Evolutionary conservation across 2,329 filamentous ascomycete genomes (phyloP).

Genomic region (Penicillium sp.): DNA sequence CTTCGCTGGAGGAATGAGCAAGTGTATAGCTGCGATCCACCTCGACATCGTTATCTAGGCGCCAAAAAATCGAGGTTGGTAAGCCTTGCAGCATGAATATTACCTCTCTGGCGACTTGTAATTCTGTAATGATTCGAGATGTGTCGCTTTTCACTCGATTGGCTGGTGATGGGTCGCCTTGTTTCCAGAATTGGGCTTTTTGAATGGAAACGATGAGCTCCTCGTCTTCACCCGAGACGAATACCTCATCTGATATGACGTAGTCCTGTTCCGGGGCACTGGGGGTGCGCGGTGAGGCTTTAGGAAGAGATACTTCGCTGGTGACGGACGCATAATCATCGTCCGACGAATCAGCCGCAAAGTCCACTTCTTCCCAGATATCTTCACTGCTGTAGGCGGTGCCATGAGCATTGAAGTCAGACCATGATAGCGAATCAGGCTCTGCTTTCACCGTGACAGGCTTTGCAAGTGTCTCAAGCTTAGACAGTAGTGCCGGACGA

Average conservation of each 20-base stretch:
- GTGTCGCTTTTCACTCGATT: slow-evolving; percentile 17
- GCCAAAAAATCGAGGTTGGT: slow-evolving; percentile 67
- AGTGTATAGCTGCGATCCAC: slow-evolving; percentile 40
- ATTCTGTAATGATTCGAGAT: slow-evolving; percentile 58
- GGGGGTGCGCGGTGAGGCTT: slow-evolving; percentile 27
- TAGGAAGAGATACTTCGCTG: slow-evolving; percentile 32
- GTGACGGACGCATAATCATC: slow-evolving; percentile 36
- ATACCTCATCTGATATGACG: slow-evolving; percentile 34
- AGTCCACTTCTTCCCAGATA: slow-evolving; percentile 44
- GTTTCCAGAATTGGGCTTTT: slow-evolving; percentile 50
- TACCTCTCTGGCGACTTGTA: slow-evolving; percentile 70
- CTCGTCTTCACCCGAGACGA: slow-evolving; percentile 31
- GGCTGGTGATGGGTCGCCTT: slow-evolving; percentile 20
- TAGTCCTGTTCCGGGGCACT: slow-evolving; percentile 33
- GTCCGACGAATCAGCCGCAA: slow-evolving; percentile 39
- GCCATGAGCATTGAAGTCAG: slow-evolving; percentile 73
- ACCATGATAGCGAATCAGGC: slow-evolving; percentile 64
- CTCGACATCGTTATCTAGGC: slow-evolving; percentile 32
- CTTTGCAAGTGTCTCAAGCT: slow-evolving; percentile 60
- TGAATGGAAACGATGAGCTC: slow-evolving; percentile 41
- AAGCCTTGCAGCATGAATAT: slow-evolving; percentile 83
- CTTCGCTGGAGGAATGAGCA: slow-evolving; percentile 32
- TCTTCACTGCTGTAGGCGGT: slow-evolving; percentile 57
- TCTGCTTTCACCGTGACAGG: slow-evolving; percentile 46
- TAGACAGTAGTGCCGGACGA: slow-evolving; percentile 68